These are phyloP conservation scores for Pisolithus microcarpus DNA, from an alignment of 768 basidiomycete genomes.

Conservation along the genomic window DNA sequence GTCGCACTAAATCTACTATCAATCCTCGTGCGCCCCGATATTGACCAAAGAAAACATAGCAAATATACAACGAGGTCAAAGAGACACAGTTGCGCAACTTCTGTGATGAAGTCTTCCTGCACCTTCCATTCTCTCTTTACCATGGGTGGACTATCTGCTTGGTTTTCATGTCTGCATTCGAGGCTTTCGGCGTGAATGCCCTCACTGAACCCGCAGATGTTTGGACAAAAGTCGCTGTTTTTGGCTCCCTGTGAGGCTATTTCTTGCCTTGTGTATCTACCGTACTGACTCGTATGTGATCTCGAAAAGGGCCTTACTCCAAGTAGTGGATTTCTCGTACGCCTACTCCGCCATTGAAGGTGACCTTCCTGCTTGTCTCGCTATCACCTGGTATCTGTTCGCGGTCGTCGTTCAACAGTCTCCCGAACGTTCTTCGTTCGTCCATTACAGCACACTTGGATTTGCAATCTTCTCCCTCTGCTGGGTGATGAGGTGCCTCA, in stretches of 20 bases:
- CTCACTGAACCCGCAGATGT: conserved; percentile 42
- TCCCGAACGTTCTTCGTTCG: conserved; percentile 39
- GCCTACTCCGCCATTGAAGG: conserved; percentile 59
- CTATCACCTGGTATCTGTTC: conserved; percentile 59
- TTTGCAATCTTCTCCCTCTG: conserved; percentile 58
- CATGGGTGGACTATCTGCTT: conserved; percentile 55
- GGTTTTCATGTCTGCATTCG: conserved; percentile 49
- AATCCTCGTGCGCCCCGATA: conserved; percentile 9
- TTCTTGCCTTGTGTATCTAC: background rate
- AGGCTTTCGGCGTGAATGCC: conserved; percentile 56
- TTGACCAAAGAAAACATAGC: conserved; percentile 21
- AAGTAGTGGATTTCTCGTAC: conserved; percentile 53
- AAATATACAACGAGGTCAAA: conserved; percentile 65
- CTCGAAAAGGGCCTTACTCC: conserved; percentile 42
- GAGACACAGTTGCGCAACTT: conserved; percentile 41
- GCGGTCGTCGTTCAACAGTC: conserved; percentile 54
- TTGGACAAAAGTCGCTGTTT: conserved; percentile 59
- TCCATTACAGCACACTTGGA: conserved; percentile 62
- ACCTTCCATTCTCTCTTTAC: conserved; percentile 66
- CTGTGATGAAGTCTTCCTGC: conserved; percentile 58
- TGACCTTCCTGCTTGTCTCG: conserved; percentile 61
- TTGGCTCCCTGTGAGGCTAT: conserved; percentile 43
- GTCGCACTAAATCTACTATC: conserved; percentile 1
- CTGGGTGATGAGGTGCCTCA: conserved; percentile 52
- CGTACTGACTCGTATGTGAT: background rate